Evolutionary conservation across 805 yeast genomes (phyloP).

Genomic region (Grigorovia humatica): DNA sequence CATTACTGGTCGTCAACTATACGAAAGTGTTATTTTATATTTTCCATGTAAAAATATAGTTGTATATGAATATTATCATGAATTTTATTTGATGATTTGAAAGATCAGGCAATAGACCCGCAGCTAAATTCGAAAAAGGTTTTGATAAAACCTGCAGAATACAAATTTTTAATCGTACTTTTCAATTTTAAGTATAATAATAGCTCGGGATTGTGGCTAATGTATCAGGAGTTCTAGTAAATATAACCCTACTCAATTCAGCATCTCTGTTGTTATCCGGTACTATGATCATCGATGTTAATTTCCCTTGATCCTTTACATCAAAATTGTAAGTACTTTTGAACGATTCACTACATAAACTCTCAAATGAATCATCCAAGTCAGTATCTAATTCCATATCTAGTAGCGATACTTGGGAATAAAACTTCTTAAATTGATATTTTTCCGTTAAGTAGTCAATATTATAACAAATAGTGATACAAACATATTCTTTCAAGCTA

Average conservation of each 20-base stretch:
- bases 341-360: neutral
- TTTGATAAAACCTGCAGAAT: too few relatives aligned
- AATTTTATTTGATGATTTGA: too few relatives aligned
- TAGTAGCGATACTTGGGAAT: constrained; percentile 5
- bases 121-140: too few relatives aligned
- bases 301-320: neutral
- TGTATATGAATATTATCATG: neutral
- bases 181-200: constrained; percentile 3
- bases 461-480: constrained; percentile 45
- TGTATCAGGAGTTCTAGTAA: constrained; percentile 6
- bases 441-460: constrained; percentile 36
- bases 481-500: constrained; percentile 51
- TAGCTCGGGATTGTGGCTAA: constrained; percentile 9
- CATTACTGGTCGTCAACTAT: neutral
- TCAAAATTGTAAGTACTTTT: neutral
- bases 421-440: constrained; percentile 8
- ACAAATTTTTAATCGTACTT: neutral
- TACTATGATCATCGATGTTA: neutral
- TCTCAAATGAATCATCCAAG: neutral
- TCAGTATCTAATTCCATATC: neutral
- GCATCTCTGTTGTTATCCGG: neutral
- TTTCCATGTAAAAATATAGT: neutral
- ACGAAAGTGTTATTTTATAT: neutral
- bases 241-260: constrained; percentile 4
- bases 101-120: too few relatives aligned